A percentile compares a stretch with the other conserved stretches of the same genome.
Evolutionary conservation across 208 protist species (phyloP).

Genomic region (Trypanosoma brucei): DNA sequence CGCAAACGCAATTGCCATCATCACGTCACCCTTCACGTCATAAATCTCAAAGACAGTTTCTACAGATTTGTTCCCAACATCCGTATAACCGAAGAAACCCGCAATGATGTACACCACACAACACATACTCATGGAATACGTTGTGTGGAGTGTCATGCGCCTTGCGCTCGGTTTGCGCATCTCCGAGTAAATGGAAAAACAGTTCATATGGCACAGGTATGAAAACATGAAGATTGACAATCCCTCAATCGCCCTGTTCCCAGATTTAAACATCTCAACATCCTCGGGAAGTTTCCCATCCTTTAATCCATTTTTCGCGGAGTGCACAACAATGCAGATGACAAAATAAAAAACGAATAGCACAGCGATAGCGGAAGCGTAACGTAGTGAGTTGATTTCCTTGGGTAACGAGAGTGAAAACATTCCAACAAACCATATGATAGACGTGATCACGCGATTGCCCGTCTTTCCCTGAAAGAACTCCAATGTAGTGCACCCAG

Average conservation of each 20-base stretch:
- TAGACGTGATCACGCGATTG: constrained; percentile 46
- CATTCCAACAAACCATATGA: constrained; percentile 71
- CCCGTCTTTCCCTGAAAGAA: constrained; percentile 46
- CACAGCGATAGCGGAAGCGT: constrained; percentile 68
- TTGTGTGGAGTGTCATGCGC: constrained; percentile 45
- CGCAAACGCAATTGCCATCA: constrained; percentile 58
- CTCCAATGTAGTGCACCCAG: constrained; percentile 30
- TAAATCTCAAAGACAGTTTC: constrained; percentile 70
- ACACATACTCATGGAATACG: constrained; percentile 60
- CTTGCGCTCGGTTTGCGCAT: constrained; percentile 35
- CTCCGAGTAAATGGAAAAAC: constrained; percentile 69
- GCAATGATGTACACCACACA: constrained; percentile 65
- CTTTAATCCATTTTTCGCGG: constrained; percentile 44
- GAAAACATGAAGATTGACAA: constrained; percentile 82
- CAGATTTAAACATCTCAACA: constrained; percentile 52
- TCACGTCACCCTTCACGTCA: constrained; percentile 40
- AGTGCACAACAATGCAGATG: constrained; percentile 68
- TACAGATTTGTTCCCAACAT: constrained; percentile 51
- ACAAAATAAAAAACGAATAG: constrained; percentile 77
- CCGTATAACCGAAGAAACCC: constrained; percentile 74
- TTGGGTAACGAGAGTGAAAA: constrained; percentile 74
- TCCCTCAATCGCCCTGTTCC: constrained; percentile 55
- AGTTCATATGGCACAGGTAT: constrained; percentile 78
- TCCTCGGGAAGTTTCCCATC: constrained; percentile 47
- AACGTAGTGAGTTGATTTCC: constrained; percentile 84